phyloP scores from a whole-genome alignment of 805 yeast genomes.

The Jamesozyma piceae region DNA sequence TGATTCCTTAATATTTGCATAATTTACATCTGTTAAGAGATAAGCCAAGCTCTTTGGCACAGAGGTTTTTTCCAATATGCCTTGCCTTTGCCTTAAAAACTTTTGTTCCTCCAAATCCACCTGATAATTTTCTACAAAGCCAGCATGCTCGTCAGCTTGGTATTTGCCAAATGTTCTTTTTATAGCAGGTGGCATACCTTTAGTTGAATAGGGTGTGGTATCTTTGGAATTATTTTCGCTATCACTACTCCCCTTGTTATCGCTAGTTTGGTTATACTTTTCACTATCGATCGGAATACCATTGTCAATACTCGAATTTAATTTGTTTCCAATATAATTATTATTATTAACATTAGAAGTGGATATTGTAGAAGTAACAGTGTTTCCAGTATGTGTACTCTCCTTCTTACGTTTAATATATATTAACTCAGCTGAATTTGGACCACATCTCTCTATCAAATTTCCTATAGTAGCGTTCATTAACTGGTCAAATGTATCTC shows the following conservation, averaged over 20 bases:
- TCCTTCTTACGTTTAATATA: slow-evolving; percentile 22
- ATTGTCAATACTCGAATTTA: not conserved
- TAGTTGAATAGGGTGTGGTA: slow-evolving; percentile 3
- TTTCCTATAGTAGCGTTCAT: slow-evolving; percentile 58
- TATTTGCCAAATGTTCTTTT: slow-evolving; percentile 35
- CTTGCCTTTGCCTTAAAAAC: slow-evolving; percentile 40
- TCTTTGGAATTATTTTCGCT: not conserved
- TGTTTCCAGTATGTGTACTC: too few species aligned
- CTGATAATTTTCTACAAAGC: slow-evolving; percentile 33
- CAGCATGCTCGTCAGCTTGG: slow-evolving; percentile 26
- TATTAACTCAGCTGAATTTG: slow-evolving; percentile 48
- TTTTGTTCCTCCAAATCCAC: slow-evolving; percentile 38
- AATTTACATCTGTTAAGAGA: slow-evolving; percentile 28
- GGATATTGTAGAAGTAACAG: too few species aligned
- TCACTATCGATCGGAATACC: not conserved
- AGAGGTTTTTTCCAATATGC: slow-evolving; percentile 41
- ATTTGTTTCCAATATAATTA: not conserved
- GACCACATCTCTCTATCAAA: slow-evolving; percentile 52
- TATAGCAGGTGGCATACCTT: slow-evolving; percentile 55
- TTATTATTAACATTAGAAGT: not conserved
- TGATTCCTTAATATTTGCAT: not conserved
- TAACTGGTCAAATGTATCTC: slow-evolving; percentile 60
- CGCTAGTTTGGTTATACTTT: not conserved
- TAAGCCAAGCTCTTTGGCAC: slow-evolving; percentile 49
- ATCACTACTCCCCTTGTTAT: not conserved